Evolutionary conservation across 495 filamentous ascomycete genomes (phyloP), one percentile per base, ranked within the genome.

Genomic region (Aspergillus sparsus): DNA sequence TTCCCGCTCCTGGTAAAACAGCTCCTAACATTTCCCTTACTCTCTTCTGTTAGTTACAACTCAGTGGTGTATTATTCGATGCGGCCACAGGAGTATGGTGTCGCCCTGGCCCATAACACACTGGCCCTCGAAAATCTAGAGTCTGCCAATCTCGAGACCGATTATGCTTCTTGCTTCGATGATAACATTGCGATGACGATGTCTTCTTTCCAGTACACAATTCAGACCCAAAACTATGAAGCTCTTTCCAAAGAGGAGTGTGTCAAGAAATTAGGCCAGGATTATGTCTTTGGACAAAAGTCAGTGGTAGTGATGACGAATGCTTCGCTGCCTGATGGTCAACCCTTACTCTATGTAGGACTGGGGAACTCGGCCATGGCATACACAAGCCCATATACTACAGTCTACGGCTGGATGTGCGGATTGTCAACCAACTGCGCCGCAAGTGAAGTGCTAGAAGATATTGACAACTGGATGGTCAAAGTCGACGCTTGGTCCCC

Each of bases 31-130:
- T n/a, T n/a, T n/a, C n/a, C n/a, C n/a, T n/a, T n/a, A n/a, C n/a
- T n/a, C n/a, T n/a, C n/a, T 34, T 5, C 15, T 49, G 55, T 6
- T 47, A 60, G 57, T 31, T 61, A 61, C 33, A 61, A 61, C 59
- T 61, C 59, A 33, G 59, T 37, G 4, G 31, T 61, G 0, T 61
- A 34, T 34, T 50, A 35, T 12, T 7, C 57, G 3, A 31, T 60
- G 16, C 39, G 57, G 9, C 49, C 57, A 7, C 46, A n/a, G 7
- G 39, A 53, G 15, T 61, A 55, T 39, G 15, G 13, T 9, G 46
- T 55, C n/a, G 45, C 36, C 6, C n/a, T 49, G n/a, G n/a, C n/a
- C n/a, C n/a, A n/a, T n/a, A n/a, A n/a, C n/a, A n/a, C n/a, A n/a
- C n/a, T n/a, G n/a, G n/a, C n/a, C n/a, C n/a, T n/a, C n/a, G n/a